A percentile compares a stretch with the other conserved stretches of the same genome.
These are phyloP conservation scores for Colletotrichum sp. DNA, from an alignment of 2,329 filamentous ascomycete species.

Conservation along the genomic window DNA sequence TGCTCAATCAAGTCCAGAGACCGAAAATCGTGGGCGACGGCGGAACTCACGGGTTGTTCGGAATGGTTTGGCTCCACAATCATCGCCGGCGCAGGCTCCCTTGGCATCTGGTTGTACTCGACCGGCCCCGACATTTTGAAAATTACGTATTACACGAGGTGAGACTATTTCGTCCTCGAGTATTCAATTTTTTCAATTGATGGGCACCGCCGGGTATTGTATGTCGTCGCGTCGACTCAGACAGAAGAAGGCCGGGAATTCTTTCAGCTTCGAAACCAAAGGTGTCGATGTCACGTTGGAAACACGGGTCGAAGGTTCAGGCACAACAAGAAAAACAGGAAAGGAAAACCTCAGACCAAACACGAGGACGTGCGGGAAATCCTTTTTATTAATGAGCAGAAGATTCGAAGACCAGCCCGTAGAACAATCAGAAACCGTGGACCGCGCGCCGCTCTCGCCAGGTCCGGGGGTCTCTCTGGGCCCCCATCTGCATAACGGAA, in stretches of 20 bases:
- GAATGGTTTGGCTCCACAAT: conserved; percentile 29
- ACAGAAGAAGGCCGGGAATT: background rate
- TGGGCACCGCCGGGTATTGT: background rate
- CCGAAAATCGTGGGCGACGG: background rate
- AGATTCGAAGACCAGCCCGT: background rate
- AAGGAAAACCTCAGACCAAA: background rate
- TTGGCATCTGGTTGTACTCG: conserved; percentile 32
- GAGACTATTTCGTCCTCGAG: background rate
- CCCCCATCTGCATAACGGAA: conserved; percentile 5
- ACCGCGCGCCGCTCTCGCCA: background rate
- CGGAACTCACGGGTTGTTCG: conserved; percentile 38
- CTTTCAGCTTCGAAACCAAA: background rate
- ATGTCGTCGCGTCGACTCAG: background rate
- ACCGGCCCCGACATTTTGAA: conserved; percentile 1
- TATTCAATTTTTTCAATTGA: background rate
- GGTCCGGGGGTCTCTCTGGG: background rate
- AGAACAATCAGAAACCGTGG: background rate
- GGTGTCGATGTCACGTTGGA: background rate
- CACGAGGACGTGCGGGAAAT: background rate
- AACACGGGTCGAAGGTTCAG: background rate
- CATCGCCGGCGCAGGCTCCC: conserved; percentile 35
- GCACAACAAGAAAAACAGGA: background rate
- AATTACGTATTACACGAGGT: background rate
- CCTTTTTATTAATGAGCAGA: background rate
- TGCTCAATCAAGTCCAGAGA: background rate